Evolutionary conservation across 305 asterid species (phyloP), one percentile per base, ranked within the genome.

Genomic region (Andrographis paniculata): DNA sequence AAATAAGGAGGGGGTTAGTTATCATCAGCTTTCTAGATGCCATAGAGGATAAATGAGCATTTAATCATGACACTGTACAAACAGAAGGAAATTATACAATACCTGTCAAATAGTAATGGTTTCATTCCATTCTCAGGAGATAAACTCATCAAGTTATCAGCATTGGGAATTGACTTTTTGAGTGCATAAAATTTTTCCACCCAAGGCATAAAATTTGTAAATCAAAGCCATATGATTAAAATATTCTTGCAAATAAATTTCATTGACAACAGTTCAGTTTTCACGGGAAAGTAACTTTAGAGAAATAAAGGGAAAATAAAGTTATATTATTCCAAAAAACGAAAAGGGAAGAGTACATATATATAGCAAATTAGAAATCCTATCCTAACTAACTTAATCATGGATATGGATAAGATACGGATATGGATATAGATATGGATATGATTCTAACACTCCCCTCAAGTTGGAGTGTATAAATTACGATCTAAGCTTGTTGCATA

Each of bases 51-150:
- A 44, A 59, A 59, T 46, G 30, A 59, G 22, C 30, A 60, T 17
- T 37, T 20, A 42, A 22, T 37, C 43, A 42, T 13, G 33, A 14
- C 21, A 21, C 21, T 49, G 37, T 48, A 50, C 58, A 51, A 42
- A 17, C 42, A 28, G 50, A 45, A 50, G 55, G 27, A 58, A 54
- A 0, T 38, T 48, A 52, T n/a, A n/a, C n/a, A 64, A 44, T 73
- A 65, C 99, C 99, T 79, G 76, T 91, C 94, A 70, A 91, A 91
- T 65, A 70, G 84, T 56, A 91, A 64, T 37, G 96, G 95, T 55
- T 73, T 66, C 56, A 61, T 53, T 50, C 77, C 76, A 53, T 73
- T 72, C 59, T 67, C 82, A n/a, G 67, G 75, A 37, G 73, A 72
- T 63, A 77, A 63, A 52, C 69, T 70, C 67, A 49, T 72, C 60